Evolutionary conservation across 1,139 yeast genomes (phyloP).

Genomic region (Scheffersomyces cryptocercus): DNA sequence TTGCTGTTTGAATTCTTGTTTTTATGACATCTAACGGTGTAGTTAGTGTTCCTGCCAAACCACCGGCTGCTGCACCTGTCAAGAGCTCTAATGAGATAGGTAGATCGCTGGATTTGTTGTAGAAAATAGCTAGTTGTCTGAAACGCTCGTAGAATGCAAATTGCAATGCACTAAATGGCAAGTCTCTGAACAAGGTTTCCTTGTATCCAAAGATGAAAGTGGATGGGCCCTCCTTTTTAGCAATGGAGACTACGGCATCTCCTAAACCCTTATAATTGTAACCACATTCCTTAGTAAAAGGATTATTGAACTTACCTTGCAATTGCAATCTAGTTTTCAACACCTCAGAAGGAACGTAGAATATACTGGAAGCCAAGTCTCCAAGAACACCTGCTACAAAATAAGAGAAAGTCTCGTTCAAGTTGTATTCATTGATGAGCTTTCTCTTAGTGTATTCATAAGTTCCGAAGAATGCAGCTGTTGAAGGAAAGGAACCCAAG

Average conservation of each 20-base stretch:
- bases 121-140: slow-evolving; percentile 59
- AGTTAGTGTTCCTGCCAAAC: slow-evolving; percentile 81
- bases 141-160: slow-evolving; percentile 93
- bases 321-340: slow-evolving; percentile 87
- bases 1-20: slow-evolving; percentile 82
- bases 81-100: slow-evolving; percentile 64
- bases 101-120: slow-evolving; percentile 42
- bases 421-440: slow-evolving; percentile 61
- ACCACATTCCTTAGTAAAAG: slow-evolving; percentile 70
- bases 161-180: slow-evolving; percentile 94
- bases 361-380: slow-evolving; percentile 85
- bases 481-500: slow-evolving; percentile 88
- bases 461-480: slow-evolving; percentile 88
- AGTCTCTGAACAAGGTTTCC: slow-evolving; percentile 86
- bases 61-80: slow-evolving; percentile 97
- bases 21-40: slow-evolving; percentile 92
- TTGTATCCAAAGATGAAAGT: slow-evolving; percentile 89
- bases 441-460: slow-evolving; percentile 79
- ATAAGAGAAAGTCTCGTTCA: slow-evolving; percentile 80
- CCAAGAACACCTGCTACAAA: slow-evolving; percentile 87
- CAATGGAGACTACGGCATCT: slow-evolving; percentile 69
- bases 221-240: slow-evolving; percentile 65
- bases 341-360: slow-evolving; percentile 98
- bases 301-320: slow-evolving; percentile 86
- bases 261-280: slow-evolving; percentile 76